These are phyloP conservation scores for Ochetophila trinervis DNA, from an alignment of 306 rosid species.

Conservation along the genomic window DNA sequence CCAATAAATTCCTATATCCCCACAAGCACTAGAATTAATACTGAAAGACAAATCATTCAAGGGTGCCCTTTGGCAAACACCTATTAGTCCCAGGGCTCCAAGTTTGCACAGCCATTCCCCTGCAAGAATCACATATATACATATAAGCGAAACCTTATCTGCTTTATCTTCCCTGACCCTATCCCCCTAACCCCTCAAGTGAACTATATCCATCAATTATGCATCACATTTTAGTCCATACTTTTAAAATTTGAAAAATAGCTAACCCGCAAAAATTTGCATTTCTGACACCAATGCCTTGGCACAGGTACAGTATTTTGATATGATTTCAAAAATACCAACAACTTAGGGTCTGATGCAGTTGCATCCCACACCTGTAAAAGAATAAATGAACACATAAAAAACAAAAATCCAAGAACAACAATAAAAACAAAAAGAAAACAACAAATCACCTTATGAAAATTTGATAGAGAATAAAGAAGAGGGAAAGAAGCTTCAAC, in stretches of 20 bases:
- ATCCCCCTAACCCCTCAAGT: constrained; percentile 52
- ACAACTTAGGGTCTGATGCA: constrained; percentile 88
- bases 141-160: constrained; percentile 98
- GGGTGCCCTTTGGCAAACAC: constrained; percentile 83
- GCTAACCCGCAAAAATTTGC: constrained; percentile 96
- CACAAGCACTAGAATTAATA: constrained; percentile 45
- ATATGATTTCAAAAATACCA: constrained; percentile 88
- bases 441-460: neutral
- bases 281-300: constrained; percentile 98
- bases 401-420: constrained; percentile 8
- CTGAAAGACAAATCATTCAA: constrained; percentile 56
- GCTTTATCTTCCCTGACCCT: constrained; percentile 56
- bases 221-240: constrained; percentile 36
- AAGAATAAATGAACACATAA: constrained; percentile 14
- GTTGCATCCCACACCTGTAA: constrained; percentile 98
- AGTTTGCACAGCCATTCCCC: constrained; percentile 91
- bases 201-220: constrained; percentile 45
- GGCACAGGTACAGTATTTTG: constrained; percentile 97
- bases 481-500: neutral
- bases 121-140: constrained; percentile 98
- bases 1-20: constrained; percentile 33
- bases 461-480: neutral
- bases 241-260: constrained; percentile 26
- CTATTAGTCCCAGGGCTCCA: constrained; percentile 95
- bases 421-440: constrained; percentile 7